Base-by-base conservation (phyloP, 352 stramenopile species). In the Aphanomyces euteiches region DNA sequence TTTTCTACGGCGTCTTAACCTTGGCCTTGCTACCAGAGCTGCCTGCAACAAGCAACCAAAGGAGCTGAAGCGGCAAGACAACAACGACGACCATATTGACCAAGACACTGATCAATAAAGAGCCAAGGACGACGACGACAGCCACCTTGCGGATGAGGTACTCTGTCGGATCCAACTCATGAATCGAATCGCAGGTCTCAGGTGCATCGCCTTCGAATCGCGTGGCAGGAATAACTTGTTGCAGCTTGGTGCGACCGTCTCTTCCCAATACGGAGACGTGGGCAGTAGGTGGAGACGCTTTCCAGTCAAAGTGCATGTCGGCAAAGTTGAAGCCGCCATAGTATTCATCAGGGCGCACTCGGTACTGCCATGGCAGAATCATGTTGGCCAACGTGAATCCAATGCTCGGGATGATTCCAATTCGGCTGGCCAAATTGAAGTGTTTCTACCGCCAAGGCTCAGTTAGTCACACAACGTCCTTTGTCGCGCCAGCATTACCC, bases 221-320 rank as follows among this genome's bases (percentile, higher is more conserved):
- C 7, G 45, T 39, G 50, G 78, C 79, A 0, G 72, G 69, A 17
- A 78, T 48, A 0, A 63, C 71, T 21, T 78, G 72, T 45, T 73
- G 56, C 3, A 81, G 67, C 47, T 74, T 74, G 5, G 72, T 41
- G 3, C 36, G 21, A 3, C 74, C 72, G 17, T 82, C 61, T 21
- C 67, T 50, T 41, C 73, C 70, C 28, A 73, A 45, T 45, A 84
- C 50, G 0, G 50, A 67, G 12, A 77, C 60, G 3, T 39, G 79
- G 0, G 74, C 78, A 13, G 56, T 78, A 3, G 78, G 74, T 4
- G 76, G 56, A 7, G 74, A 76, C 3, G 21, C 61, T 3, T 85
- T 67, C 88, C 89, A 98, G 78, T 98, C 90, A 66, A 98, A 88
- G 38, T 97, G 85, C 48, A 98, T 85, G 56, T 95, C 89, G n/a